Conservation (phyloP, 805 yeast genomes). For the Cyberlindnera misumaiensis region DNA sequence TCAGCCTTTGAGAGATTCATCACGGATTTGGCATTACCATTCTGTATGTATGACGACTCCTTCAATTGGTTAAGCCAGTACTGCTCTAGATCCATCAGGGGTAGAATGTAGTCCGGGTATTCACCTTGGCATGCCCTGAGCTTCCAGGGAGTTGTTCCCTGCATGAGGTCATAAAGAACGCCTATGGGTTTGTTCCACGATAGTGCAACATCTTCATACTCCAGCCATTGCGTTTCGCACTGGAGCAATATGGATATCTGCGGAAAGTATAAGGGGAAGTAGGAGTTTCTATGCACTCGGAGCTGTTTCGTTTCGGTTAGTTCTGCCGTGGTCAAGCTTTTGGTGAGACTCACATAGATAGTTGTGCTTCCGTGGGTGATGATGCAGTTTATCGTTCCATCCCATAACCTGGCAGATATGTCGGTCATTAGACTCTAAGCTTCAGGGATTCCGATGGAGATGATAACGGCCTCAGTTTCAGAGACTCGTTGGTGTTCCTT, state of each 20-base stretch:
- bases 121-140: conserved; percentile 35
- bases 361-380: conserved; percentile 17
- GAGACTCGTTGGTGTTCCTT: no score
- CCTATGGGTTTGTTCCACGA: conserved; percentile 75
- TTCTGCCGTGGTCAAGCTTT: neutral
- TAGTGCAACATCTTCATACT: conserved; percentile 54
- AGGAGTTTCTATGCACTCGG: conserved; percentile 39
- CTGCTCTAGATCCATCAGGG: conserved; percentile 33
- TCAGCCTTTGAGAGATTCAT: conserved; percentile 67
- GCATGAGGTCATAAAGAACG: conserved; percentile 48
- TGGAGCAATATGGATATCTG: conserved; percentile 33
- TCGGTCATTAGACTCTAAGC: conserved; percentile 25
- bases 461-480: no score
- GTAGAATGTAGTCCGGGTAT: conserved; percentile 39
- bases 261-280: conserved; percentile 39
- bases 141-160: conserved; percentile 43
- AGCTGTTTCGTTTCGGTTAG: conserved; percentile 8
- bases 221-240: conserved; percentile 52
- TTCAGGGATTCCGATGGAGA: no score
- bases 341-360: neutral
- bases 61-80: conserved; percentile 76
- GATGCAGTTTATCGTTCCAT: conserved; percentile 43
- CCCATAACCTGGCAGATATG: conserved; percentile 41
- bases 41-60: conserved; percentile 69
- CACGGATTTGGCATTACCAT: conserved; percentile 74